Base-by-base conservation (phyloP, 441 rosid genomes). In the Jatropha multifida region DNA sequence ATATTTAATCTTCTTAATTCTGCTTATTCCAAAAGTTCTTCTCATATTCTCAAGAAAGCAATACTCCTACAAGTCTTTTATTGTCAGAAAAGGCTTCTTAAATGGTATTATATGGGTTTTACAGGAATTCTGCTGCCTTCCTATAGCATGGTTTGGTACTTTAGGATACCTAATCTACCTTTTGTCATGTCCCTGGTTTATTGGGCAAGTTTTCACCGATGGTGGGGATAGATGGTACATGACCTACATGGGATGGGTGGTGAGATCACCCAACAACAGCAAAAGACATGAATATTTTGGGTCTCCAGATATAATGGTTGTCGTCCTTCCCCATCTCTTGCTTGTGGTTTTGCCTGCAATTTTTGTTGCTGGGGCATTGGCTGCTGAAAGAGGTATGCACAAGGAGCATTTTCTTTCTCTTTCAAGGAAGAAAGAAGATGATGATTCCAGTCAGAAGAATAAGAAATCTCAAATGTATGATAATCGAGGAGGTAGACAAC, bases 221-320 rank as follows among this genome's bases (percentile, higher is more conserved):
- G 78, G 83, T 41, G 86, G 78, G 5, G 79, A 81, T 67, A 84
- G 80, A 81, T 90, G 86, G 48, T 90, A 89, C 83, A 92, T 95
- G 99, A 92, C 96, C 72, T 88, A 87, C 67, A 88, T 83, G 88
- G 99, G 99, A 62, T 95, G 98, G 97, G 90, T 75, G 5, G 85
- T 93, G 37, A 83, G 81, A 68, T 79, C 80, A 74, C 51, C 79
- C 62, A 60, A 81, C 32, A 40, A 49, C 42, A 75, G 70, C 32
- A 78, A 55, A 81, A 84, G 73, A 7, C 90, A 81, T 41, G 85
- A 84, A 52, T 90, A 87, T 79, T 51, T 92, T 55, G 98, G 97
- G 71, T 86, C 79, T 77, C 97, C 97, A 0, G 97, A 95, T 85
- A 74, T 95, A 26, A 88, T 95, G 92, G 90, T 95, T 66, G 71